Percentiles rank a stretch among this genome's conserved stretches.
Conservation (phyloP, 306 rosid species). For the Trifolium pratense region DNA sequence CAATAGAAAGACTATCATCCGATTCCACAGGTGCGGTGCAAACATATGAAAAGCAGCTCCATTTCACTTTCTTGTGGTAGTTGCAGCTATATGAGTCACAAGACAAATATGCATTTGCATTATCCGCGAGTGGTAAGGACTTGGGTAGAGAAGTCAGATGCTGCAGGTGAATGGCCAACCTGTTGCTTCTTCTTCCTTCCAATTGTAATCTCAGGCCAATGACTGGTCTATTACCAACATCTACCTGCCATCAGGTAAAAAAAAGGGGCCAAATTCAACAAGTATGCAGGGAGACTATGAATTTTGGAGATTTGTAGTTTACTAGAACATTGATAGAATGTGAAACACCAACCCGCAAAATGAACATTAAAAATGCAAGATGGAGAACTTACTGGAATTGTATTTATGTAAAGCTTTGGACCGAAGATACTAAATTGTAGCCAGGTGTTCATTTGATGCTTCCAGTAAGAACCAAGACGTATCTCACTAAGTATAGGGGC, state of each 20-base stretch:
- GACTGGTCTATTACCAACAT: constrained; percentile 93
- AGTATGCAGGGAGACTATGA: too few species aligned
- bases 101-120: constrained; percentile 56
- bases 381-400: constrained; percentile 61
- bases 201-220: constrained; percentile 76
- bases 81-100: constrained; percentile 60
- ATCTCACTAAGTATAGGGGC: constrained; percentile 84
- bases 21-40: constrained; percentile 92
- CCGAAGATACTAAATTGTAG: constrained; percentile 77
- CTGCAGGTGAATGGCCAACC: constrained; percentile 81
- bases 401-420: constrained; percentile 82
- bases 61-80: constrained; percentile 68
- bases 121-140: constrained; percentile 74
- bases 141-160: constrained; percentile 75
- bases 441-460: constrained; percentile 66
- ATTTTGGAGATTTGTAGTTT: neutral
- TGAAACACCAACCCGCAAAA: neutral
- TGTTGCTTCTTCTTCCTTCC: constrained; percentile 86
- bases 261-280: too few species aligned
- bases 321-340: constrained; percentile 15
- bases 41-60: constrained; percentile 80
- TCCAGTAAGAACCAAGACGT: constrained; percentile 79
- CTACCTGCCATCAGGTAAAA: constrained; percentile 60
- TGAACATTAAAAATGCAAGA: constrained; percentile 5
- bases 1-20: constrained; percentile 71